Percentiles rank a stretch among this genome's conserved stretches.
phyloP scores from a whole-genome alignment of 2,329 filamentous ascomycete genomes.

The Coleophoma cylindrospora region DNA sequence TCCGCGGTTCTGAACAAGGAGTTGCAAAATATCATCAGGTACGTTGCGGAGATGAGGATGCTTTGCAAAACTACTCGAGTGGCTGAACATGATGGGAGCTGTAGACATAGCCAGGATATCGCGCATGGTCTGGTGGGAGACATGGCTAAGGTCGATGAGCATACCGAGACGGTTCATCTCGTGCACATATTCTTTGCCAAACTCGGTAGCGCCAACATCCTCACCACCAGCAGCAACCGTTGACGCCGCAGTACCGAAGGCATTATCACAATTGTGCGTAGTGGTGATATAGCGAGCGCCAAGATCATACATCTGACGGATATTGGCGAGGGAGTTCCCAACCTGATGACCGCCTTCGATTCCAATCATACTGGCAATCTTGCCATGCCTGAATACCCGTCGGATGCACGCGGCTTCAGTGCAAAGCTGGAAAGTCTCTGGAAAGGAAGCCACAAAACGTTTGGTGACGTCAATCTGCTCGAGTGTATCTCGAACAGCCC shows the following conservation, averaged over 20 bases:
- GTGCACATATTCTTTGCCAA: slow-evolving; percentile 47
- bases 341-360: slow-evolving; percentile 55
- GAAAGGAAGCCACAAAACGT: slow-evolving; percentile 32
- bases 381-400: slow-evolving; percentile 29
- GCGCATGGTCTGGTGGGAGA: slow-evolving; percentile 56
- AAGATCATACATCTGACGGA: slow-evolving; percentile 54
- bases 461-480: slow-evolving; percentile 52
- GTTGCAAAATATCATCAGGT: slow-evolving; percentile 45
- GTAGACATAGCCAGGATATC: slow-evolving; percentile 46
- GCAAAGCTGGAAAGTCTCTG: background rate
- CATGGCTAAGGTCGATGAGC: slow-evolving; percentile 62
- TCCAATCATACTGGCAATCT: slow-evolving; percentile 50
- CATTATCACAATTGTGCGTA: slow-evolving; percentile 67
- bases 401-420: slow-evolving; percentile 1
- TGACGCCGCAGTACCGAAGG: slow-evolving; percentile 39
- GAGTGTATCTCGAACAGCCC: slow-evolving; percentile 43
- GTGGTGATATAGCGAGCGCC: slow-evolving; percentile 63
- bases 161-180: slow-evolving; percentile 69
- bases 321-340: slow-evolving; percentile 47
- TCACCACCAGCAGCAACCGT: slow-evolving; percentile 6
- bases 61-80: slow-evolving; percentile 53
- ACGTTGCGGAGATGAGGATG: slow-evolving; percentile 65
- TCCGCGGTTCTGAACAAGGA: slow-evolving; percentile 49
- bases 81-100: slow-evolving; percentile 62
- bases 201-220: slow-evolving; percentile 44